Percentiles rank a stretch among this genome's conserved stretches.
Evolutionary conservation across 2,329 filamentous ascomycete genomes (phyloP).

Genomic region (Talaromyces sp.): DNA sequence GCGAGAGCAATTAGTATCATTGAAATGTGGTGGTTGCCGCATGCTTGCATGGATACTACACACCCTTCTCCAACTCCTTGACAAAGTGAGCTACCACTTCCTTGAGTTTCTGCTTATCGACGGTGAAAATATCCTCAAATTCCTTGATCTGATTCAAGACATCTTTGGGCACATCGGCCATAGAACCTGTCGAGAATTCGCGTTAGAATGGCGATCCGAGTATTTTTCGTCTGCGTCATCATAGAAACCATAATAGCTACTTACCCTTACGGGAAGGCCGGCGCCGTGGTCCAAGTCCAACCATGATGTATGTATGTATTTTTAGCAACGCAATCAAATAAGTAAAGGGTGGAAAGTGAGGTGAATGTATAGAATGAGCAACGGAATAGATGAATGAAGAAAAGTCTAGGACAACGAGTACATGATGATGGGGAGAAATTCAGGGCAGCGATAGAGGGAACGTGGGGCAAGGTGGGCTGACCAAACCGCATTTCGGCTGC

Average conservation of each 20-base stretch:
- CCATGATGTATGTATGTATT: conserved; percentile 51
- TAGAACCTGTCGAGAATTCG: conserved; percentile 61
- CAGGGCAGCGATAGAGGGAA: not conserved
- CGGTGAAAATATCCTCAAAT: conserved; percentile 79
- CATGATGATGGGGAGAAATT: conserved; percentile 4
- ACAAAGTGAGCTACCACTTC: conserved; percentile 86
- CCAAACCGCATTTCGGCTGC: conserved; percentile 17
- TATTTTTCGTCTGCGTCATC: not conserved
- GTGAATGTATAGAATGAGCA: not conserved
- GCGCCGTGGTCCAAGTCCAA: conserved; percentile 61
- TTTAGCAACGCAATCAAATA: not conserved
- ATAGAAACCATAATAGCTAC: conserved; percentile 31
- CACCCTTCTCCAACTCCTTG: conserved; percentile 80
- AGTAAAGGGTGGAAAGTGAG: not conserved
- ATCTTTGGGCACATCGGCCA: conserved; percentile 85
- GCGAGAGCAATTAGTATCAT: conserved; percentile 11
- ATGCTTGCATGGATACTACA: not conserved
- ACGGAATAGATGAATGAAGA: not conserved
- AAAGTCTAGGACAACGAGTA: not conserved
- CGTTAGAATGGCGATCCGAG: conserved; percentile 13
- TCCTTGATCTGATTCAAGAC: conserved; percentile 75
- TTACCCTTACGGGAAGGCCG: conserved; percentile 70
- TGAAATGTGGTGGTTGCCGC: not conserved
- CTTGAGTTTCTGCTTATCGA: conserved; percentile 78
- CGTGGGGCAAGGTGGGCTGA: not conserved